These are phyloP conservation scores for Nigrospora sphaerica DNA, from an alignment of 2,329 filamentous ascomycete species.

Conservation along the genomic window DNA sequence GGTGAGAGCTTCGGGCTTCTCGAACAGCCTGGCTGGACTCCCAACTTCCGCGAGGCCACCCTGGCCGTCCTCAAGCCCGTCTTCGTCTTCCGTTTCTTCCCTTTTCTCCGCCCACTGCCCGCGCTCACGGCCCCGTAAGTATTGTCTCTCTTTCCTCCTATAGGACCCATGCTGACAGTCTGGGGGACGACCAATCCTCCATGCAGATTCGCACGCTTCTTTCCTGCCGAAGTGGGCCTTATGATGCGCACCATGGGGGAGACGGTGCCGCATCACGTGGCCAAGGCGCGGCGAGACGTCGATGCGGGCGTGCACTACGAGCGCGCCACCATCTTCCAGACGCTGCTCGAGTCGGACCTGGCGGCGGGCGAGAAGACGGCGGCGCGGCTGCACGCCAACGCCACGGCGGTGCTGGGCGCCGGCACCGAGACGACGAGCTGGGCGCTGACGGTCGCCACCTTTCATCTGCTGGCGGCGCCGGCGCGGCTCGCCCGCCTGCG, in stretches of 20 bases:
- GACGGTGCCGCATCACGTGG: constrained; percentile 9
- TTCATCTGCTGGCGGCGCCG: constrained; percentile 25
- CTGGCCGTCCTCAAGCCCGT: constrained; percentile 11
- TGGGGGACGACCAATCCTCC: not conserved
- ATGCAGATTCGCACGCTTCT: constrained; percentile 10
- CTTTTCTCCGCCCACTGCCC: constrained; percentile 9
- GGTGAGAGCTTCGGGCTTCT: constrained; percentile 27
- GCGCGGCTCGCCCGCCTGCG: constrained; percentile 17
- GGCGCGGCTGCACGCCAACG: constrained; percentile 10
- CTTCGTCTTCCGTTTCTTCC: constrained; percentile 17
- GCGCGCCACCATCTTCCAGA: constrained; percentile 12
- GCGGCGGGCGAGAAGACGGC: constrained; percentile 8
- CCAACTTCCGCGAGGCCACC: constrained; percentile 21
- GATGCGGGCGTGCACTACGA: constrained; percentile 6
- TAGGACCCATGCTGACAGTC: not conserved
- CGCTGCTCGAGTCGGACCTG: constrained; percentile 10
- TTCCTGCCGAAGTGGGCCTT: constrained; percentile 11
- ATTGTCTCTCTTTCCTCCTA: not conserved
- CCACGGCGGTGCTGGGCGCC: constrained; percentile 14
- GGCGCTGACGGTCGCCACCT: constrained; percentile 25
- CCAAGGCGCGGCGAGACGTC: constrained; percentile 6
- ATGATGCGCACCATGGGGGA: constrained; percentile 10
- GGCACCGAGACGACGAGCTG: constrained; percentile 23
- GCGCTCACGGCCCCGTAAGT: constrained; percentile 7
- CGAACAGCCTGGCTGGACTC: constrained; percentile 18